phyloP scores from a whole-genome alignment of 768 basidiomycete genomes.

The Solioccasus polychromus region DNA sequence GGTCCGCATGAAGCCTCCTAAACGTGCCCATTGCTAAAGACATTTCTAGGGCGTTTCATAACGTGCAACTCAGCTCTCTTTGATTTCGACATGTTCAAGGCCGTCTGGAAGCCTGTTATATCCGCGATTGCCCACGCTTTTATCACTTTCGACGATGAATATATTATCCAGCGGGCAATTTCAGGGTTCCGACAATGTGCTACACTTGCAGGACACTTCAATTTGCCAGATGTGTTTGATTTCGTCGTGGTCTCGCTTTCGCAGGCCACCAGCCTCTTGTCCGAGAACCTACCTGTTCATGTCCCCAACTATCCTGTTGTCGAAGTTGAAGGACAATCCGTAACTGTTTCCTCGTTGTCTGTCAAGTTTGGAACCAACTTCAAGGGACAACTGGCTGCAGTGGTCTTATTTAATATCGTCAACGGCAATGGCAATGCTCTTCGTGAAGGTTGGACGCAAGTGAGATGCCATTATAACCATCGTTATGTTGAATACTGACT shows the following conservation, averaged over 20 bases:
- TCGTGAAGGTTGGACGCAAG: constrained; percentile 93
- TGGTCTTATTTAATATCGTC: constrained; percentile 95
- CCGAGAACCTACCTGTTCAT: constrained; percentile 64
- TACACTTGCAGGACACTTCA: constrained; percentile 84
- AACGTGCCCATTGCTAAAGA: constrained; percentile 5
- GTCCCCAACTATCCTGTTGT: constrained; percentile 86
- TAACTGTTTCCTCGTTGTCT: constrained; percentile 90
- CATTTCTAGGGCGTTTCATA: constrained; percentile 53
- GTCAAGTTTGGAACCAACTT: constrained; percentile 94
- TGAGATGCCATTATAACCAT: constrained; percentile 29
- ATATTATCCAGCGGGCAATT: constrained; percentile 91
- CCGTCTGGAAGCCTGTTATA: constrained; percentile 90
- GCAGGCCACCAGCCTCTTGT: constrained; percentile 83
- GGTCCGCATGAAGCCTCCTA: constrained; percentile 43
- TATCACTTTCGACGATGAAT: constrained; percentile 94
- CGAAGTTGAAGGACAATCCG: constrained; percentile 82
- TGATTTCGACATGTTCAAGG: constrained; percentile 90
- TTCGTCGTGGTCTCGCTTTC: constrained; percentile 92
- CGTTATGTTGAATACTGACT: not conserved
- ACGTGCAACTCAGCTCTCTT: constrained; percentile 77
- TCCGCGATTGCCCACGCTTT: constrained; percentile 96
- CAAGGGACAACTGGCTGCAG: constrained; percentile 93
- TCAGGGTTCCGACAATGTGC: constrained; percentile 97
- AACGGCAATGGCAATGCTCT: constrained; percentile 94
- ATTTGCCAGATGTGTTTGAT: constrained; percentile 93